Conservation (phyloP, 163 green algal species). For the Scenedesmus sp. region DNA sequence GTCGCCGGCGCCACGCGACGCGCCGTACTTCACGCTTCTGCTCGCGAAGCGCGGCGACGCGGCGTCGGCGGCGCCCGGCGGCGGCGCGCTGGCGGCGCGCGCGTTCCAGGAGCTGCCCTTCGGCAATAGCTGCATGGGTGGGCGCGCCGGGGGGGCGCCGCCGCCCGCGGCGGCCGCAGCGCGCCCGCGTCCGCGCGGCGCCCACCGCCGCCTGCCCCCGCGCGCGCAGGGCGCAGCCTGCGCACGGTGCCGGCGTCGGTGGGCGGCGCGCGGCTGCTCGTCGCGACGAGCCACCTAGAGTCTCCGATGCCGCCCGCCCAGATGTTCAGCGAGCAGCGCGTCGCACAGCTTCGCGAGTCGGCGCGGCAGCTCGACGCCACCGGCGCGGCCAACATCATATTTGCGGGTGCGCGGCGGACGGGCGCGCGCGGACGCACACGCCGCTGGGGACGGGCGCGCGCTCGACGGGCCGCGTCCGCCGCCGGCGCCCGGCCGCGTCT, state of each 20-base stretch:
- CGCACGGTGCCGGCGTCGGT: constrained; percentile 19
- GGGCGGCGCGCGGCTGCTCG: constrained; percentile 30
- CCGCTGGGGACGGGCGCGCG: too few species aligned
- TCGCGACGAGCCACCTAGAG: constrained; percentile 56
- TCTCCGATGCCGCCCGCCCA: constrained; percentile 40
- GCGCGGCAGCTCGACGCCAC: constrained; percentile 43
- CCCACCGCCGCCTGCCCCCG: too few species aligned
- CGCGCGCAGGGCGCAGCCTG: constrained; percentile 31
- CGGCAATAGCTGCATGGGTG: constrained; percentile 46
- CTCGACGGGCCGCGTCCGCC: too few species aligned
- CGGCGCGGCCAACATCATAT: constrained; percentile 36
- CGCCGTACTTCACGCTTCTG: constrained; percentile 57
- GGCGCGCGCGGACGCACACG: too few species aligned
- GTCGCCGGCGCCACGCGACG: constrained; percentile 11
- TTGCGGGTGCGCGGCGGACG: constrained; percentile 44
- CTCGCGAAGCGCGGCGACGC: constrained; percentile 41
- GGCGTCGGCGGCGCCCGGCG: background rate
- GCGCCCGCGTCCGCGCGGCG: too few species aligned
- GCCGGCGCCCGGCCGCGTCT: too few species aligned
- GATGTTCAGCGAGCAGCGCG: constrained; percentile 49
- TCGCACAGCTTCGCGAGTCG: constrained; percentile 43
- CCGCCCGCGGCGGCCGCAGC: too few species aligned
- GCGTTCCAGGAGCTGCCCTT: constrained; percentile 42
- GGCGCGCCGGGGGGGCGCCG: background rate
- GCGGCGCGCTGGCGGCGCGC: too few species aligned